A percentile compares a stretch with the other conserved stretches of the same genome.
These are phyloP conservation scores for Suhomyces tanzawaensis DNA, from an alignment of 805 yeast species.

Conservation along the genomic window DNA sequence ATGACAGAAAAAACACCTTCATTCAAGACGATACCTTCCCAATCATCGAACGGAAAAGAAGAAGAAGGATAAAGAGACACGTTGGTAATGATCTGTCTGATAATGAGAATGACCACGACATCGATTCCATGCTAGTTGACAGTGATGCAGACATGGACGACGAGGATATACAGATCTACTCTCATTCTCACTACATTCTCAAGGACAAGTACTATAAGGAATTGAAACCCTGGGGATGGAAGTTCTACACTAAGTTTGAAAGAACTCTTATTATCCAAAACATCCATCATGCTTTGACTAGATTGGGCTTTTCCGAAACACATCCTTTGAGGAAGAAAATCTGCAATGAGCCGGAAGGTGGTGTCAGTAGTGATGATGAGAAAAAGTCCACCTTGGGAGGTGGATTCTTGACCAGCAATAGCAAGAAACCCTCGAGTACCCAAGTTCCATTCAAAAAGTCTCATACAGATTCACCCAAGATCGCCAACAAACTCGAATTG, in stretches of 20 bases:
- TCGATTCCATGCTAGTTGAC: slow-evolving; percentile 9
- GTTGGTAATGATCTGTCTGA: slow-evolving; percentile 9
- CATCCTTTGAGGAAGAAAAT: slow-evolving; percentile 42
- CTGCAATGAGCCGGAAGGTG: slow-evolving; percentile 5
- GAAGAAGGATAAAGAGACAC: slow-evolving; percentile 22
- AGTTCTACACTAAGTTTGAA: slow-evolving; percentile 28
- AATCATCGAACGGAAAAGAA: slow-evolving; percentile 19
- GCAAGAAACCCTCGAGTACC: slow-evolving; percentile 8
- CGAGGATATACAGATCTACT: slow-evolving; percentile 1
- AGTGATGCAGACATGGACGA: slow-evolving; percentile 10
- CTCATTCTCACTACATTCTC: slow-evolving; percentile 20
- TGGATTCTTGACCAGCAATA: slow-evolving; percentile 18
- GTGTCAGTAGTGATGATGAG: slow-evolving; percentile 17
- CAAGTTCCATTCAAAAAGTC: slow-evolving; percentile 14
- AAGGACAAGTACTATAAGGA: slow-evolving; percentile 44
- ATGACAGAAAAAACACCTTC: slow-evolving; percentile 30
- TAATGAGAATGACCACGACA: slow-evolving; percentile 7
- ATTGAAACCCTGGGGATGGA: slow-evolving; percentile 38
- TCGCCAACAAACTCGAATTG: slow-evolving; percentile 5
- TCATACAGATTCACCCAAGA: slow-evolving; percentile 21
- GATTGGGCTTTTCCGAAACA: slow-evolving; percentile 42
- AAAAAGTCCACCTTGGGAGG: slow-evolving; percentile 30
- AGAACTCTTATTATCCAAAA: slow-evolving; percentile 31
- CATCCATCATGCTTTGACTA: slow-evolving; percentile 36
- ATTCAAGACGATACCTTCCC: slow-evolving; percentile 27